phyloP scores from a whole-genome alignment of 169 alveolate species.

The Cryptosporidium parvum region DNA sequence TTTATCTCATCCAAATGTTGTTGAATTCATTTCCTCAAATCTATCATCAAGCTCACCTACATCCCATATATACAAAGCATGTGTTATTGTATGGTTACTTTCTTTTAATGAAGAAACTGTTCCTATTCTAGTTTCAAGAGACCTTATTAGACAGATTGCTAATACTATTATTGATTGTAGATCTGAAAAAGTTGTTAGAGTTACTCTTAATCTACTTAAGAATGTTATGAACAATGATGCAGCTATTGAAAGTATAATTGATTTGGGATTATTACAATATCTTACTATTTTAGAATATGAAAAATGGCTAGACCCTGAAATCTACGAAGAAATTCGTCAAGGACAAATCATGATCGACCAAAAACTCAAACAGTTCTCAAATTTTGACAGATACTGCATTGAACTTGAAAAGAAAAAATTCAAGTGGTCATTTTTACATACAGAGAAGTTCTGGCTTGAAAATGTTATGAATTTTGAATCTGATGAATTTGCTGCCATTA shows the following conservation, averaged over 20 bases:
- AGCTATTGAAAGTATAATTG: slow-evolving; percentile 74
- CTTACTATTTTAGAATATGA: slow-evolving; percentile 86
- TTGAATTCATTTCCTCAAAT: slow-evolving; percentile 44
- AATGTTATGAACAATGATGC: slow-evolving; percentile 74
- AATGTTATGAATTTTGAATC: slow-evolving; percentile 84
- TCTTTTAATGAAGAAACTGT: slow-evolving; percentile 59
- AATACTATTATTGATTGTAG: slow-evolving; percentile 82
- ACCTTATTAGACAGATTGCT: slow-evolving; percentile 43
- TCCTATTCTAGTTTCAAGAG: slow-evolving; percentile 52
- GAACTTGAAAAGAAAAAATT: slow-evolving; percentile 84
- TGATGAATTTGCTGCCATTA: slow-evolving; percentile 85
- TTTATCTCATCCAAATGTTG: slow-evolving; percentile 46
- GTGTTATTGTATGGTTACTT: slow-evolving; percentile 64
- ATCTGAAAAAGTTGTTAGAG: slow-evolving; percentile 80
- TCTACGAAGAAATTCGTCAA: slow-evolving; percentile 85
- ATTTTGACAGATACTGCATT: slow-evolving; percentile 85
- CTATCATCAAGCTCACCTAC: slow-evolving; percentile 37
- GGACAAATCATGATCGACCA: slow-evolving; percentile 83
- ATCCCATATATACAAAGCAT: slow-evolving; percentile 68
- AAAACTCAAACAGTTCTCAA: slow-evolving; percentile 81
- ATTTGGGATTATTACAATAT: slow-evolving; percentile 65
- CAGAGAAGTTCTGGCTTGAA: slow-evolving; percentile 88
- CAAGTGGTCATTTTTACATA: slow-evolving; percentile 86
- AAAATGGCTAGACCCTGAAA: slow-evolving; percentile 87
- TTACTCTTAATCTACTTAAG: slow-evolving; percentile 56